Evolutionary conservation across 441 rosid genomes (phyloP).

Genomic region (Lepidium campestre): DNA sequence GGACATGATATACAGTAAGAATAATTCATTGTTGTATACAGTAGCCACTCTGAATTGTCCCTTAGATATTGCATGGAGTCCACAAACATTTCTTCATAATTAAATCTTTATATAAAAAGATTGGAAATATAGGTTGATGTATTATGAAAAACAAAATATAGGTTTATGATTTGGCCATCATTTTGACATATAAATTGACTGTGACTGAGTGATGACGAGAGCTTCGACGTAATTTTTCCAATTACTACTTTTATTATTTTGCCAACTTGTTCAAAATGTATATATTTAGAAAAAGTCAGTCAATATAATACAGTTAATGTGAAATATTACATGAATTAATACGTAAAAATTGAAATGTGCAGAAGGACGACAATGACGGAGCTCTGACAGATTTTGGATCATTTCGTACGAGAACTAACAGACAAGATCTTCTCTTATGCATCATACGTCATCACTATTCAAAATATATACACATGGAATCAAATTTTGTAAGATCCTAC

Average conservation of each 20-base stretch:
- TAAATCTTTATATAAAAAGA: too few species aligned
- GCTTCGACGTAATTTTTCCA: neutral
- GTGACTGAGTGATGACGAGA: constrained; percentile 11
- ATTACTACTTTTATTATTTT: neutral
- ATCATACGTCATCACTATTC: constrained; percentile 10
- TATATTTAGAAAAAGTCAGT: too few species aligned
- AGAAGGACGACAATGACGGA: constrained; percentile 31
- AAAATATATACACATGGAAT: neutral
- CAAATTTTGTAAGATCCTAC: constrained; percentile 7
- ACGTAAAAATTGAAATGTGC: constrained; percentile 12
- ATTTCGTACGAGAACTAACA: constrained; percentile 33
- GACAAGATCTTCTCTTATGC: constrained; percentile 21
- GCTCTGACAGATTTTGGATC: constrained; percentile 35
- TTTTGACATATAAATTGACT: constrained; percentile 5
- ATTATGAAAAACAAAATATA: neutral
- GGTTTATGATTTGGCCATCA: constrained; percentile 29
- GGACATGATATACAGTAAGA: neutral
- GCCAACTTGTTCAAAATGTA: too few species aligned
- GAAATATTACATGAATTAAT: neutral
- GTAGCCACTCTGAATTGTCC: neutral
- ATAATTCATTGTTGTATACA: neutral
- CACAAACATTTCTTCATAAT: neutral
- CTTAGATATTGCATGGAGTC: neutral
- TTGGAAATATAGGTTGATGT: constrained; percentile 12
- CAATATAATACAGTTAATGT: neutral